Percentiles rank a stretch among this genome's conserved stretches.
Evolutionary conservation across 1,139 yeast species (phyloP).

Genomic region (Waltiozyma sp.): DNA sequence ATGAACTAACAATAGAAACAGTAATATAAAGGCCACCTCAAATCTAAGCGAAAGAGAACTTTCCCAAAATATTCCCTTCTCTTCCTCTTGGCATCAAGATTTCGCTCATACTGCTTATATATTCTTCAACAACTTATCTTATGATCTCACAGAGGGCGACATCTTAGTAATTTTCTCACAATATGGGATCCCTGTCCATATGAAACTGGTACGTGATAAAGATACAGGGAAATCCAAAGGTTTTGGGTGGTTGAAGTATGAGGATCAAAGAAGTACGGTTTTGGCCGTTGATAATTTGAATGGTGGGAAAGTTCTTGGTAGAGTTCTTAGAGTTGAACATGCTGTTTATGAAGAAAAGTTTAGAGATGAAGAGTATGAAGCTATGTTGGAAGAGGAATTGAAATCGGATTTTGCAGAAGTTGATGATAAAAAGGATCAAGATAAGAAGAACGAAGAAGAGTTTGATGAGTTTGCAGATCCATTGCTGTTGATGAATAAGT

Average conservation of each 20-base stretch:
- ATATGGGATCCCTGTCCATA: conserved; percentile 76
- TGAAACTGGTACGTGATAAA: conserved; percentile 60
- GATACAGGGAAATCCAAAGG: conserved; percentile 64
- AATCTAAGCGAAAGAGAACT: conserved; percentile 61
- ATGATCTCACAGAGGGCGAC: conserved; percentile 60
- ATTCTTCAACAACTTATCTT: conserved; percentile 26
- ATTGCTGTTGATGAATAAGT: conserved; percentile 10
- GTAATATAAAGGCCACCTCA: conserved; percentile 34
- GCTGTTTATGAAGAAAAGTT: conserved; percentile 49
- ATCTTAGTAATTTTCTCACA: conserved; percentile 74
- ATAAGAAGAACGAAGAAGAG: background rate
- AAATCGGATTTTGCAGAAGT: conserved; percentile 13
- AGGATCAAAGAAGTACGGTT: conserved; percentile 69
- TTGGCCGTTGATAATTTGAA: conserved; percentile 85
- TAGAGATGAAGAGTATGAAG: conserved; percentile 32
- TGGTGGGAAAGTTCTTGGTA: conserved; percentile 54
- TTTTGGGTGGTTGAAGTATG: conserved; percentile 75
- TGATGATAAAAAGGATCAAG: conserved; percentile 1
- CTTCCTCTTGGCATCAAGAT: conserved; percentile 86
- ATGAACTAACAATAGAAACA: background rate
- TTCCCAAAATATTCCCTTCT: conserved; percentile 41
- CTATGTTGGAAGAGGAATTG: conserved; percentile 12
- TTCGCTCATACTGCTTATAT: conserved; percentile 60
- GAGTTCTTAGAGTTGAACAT: conserved; percentile 64
- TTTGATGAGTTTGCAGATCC: conserved; percentile 16